A percentile compares a stretch with the other conserved stretches of the same genome.
Evolutionary conservation across 2,329 filamentous ascomycete species (phyloP).

Genomic region (Penicillium sp.): DNA sequence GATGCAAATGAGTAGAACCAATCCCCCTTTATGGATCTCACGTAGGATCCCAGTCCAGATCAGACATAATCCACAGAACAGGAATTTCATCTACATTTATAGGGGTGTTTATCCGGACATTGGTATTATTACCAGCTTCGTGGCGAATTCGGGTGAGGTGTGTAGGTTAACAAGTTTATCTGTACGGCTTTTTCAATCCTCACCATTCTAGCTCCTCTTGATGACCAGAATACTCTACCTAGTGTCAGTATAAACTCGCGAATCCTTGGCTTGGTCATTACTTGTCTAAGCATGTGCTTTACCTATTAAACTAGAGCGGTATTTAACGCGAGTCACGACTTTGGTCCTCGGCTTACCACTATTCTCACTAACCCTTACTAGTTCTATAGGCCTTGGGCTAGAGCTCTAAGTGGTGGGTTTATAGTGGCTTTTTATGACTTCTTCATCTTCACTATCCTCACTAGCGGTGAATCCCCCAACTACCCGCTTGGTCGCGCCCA

Average conservation of each 20-base stretch:
- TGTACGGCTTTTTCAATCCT: constrained; percentile 41
- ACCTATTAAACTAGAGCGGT: constrained; percentile 49
- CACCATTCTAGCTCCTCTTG: constrained; percentile 47
- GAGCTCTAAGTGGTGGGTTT: constrained; percentile 39
- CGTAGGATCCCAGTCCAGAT: neutral
- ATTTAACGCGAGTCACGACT: constrained; percentile 51
- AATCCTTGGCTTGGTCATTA: constrained; percentile 47
- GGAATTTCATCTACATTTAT: neutral
- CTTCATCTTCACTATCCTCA: constrained; percentile 53
- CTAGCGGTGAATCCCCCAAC: constrained; percentile 52
- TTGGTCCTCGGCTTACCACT: constrained; percentile 49
- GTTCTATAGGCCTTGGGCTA: constrained; percentile 47
- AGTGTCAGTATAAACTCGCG: constrained; percentile 52
- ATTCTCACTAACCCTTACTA: constrained; percentile 47
- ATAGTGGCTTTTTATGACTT: constrained; percentile 49
- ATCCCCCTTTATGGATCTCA: neutral
- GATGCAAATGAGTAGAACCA: neutral
- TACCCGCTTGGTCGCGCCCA: constrained; percentile 47
- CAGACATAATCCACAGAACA: neutral
- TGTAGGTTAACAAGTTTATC: constrained; percentile 31
- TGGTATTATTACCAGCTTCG: no score
- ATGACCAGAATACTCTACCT: constrained; percentile 48
- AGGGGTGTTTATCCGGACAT: no score
- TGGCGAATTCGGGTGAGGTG: constrained; percentile 31
- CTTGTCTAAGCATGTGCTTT: constrained; percentile 37